A percentile compares a stretch with the other conserved stretches of the same genome.
These are phyloP conservation scores for Trichoderma semiorbis DNA, from an alignment of 2,329 filamentous ascomycete genomes.

Conservation along the genomic window DNA sequence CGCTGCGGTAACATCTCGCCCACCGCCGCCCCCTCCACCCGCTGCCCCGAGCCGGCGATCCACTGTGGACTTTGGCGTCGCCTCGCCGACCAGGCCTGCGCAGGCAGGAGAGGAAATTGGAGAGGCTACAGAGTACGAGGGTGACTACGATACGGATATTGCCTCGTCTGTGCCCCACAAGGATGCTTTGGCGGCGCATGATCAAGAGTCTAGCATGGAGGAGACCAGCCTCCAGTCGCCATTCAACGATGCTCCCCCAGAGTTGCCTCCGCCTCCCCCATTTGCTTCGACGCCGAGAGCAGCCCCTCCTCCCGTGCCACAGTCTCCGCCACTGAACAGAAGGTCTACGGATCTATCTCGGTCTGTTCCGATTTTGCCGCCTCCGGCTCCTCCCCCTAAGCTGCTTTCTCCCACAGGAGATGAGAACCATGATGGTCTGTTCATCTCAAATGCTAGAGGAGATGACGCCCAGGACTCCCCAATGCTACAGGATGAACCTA, in stretches of 20 bases:
- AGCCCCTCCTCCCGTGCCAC: slow-evolving; percentile 63
- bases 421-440: slow-evolving; percentile 62
- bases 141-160: slow-evolving; percentile 97
- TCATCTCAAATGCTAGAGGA: slow-evolving; percentile 19
- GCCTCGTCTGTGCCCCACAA: slow-evolving; percentile 91
- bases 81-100: slow-evolving; percentile 41
- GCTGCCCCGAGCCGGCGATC: slow-evolving; percentile 54
- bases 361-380: slow-evolving; percentile 63
- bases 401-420: slow-evolving; percentile 38
- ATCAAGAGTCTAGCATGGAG: slow-evolving; percentile 72
- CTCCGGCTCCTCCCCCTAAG: slow-evolving; percentile 27
- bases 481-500: slow-evolving; percentile 39
- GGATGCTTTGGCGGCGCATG: slow-evolving; percentile 82
- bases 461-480: slow-evolving; percentile 27
- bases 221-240: slow-evolving; percentile 62
- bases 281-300: slow-evolving; percentile 53
- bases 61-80: slow-evolving; percentile 51
- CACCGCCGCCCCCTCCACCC: slow-evolving; percentile 66
- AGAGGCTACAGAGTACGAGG: slow-evolving; percentile 90
- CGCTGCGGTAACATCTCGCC: slow-evolving; percentile 52
- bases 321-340: slow-evolving; percentile 51
- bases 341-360: slow-evolving; percentile 69
- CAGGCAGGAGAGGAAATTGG: slow-evolving; percentile 61
- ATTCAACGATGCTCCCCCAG: slow-evolving; percentile 46
- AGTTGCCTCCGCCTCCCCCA: slow-evolving; percentile 55